Base-by-base conservation (phyloP, 139 green algal species). In the Pseudopediastrum boryanum region DNA sequence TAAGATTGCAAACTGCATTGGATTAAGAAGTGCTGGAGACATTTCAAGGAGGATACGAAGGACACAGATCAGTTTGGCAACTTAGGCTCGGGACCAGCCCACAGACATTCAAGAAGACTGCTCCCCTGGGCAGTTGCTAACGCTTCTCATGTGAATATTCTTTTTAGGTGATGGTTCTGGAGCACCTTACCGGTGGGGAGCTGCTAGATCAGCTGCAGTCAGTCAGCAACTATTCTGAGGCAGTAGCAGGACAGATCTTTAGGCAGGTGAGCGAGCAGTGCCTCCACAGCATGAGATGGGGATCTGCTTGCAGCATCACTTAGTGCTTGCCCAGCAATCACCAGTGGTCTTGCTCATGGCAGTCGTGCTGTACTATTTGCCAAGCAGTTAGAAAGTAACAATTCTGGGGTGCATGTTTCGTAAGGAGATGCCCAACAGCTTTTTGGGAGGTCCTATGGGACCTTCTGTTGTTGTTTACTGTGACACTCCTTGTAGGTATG, bases 161-260 rank as follows among this genome's bases (percentile, higher is more conserved):
- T 54, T 19, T 56, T 2, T 44, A 71, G 75, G 82, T 89, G 23
- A 77, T 89, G 78, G 71, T 87, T 12, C 46, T 89, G 27, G 85
- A 89, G 71, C 81, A 81, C 43, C 75, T 89, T 13, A 59, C 67
- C 7, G 85, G 85, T 39, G 85, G 85, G 21, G 82, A 85, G 52
- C 54, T 90, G 82, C 76, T 90, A 41, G 61, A 84, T 25, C 85
- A 86, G 54, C 83, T 90, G 72, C 70, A 84, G 4, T 41, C n/a
- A 4, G 71, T 88, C 44, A 75, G 86, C 2, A 71, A 85, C 31
- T 87, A 87, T 51, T 76, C 68, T 46, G 85, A 90, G 65, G 71
- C 27, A 4, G 44, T 84, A 36, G 85, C 83, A 23, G 79, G 75
- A 2, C 25, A 68, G 9, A 48, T 90, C 29, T 90, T 90, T 43